Base-by-base conservation (phyloP, 768 basidiomycete genomes). In the Hypholoma fasciculare region DNA sequence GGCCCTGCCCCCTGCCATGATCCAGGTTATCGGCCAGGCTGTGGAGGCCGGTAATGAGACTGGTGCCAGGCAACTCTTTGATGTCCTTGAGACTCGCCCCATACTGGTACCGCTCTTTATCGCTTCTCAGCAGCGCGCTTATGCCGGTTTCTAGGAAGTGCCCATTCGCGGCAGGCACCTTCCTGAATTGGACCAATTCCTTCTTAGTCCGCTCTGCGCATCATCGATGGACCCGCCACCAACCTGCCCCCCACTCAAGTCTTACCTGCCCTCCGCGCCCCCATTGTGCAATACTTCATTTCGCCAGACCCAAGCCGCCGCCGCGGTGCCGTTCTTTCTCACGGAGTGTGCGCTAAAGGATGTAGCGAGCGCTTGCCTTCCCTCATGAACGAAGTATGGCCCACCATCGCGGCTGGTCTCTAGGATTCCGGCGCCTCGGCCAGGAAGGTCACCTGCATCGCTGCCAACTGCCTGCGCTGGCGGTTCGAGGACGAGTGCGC, bases 291-390 rank as follows among this genome's bases (percentile, higher is more conserved):
- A 56, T 98, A 96, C 75, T 92, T 95, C 76, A 77, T 80, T 7
- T 95, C 94, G 2, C 73, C 85, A 7, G 88, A 98, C 63, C 82
- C 94, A 0, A 77, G 82, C 52, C 77, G 86, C 67, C 89, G 97
- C 30, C 95, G 96, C 52, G 92, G 92, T 49, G 96, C 95, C 7
- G 89, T 98, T 78, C 92, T 96, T 67, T 92, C 96, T 1, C 86
- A 98, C 49, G 97, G 97, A 62, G 93, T 98, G 49, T 86, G 88
- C 46, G 94, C 98, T 57, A 97, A 99, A 72, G 97, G 97, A n/a
- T 98, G 96, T 79, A 93, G 90, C 75, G 96, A 98, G 78, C 98
- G 79, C 76, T 98, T 99, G 86, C 92, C 94, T 36, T 94, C 96
- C 9, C 82, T 94, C 64, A 94, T 99, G 83, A 74, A 71, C 59